Evolutionary conservation across 78 protist species (phyloP).

Genomic region (Tieghemostelium lacteum): DNA sequence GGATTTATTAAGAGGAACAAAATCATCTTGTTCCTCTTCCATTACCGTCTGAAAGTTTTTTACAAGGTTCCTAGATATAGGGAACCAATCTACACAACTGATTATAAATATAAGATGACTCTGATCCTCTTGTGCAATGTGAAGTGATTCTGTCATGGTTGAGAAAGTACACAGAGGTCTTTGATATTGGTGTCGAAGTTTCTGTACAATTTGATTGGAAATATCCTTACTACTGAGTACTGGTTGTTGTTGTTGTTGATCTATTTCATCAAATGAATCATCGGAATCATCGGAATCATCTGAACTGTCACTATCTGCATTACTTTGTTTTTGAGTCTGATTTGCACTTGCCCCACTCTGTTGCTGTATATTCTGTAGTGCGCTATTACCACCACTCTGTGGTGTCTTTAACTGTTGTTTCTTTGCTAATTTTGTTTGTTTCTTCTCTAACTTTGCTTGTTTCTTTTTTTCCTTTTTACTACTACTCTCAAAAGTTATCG

Average conservation of each 20-base stretch:
- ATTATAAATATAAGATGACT: conserved; percentile 47
- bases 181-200: background rate
- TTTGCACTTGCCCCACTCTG: background rate
- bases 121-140: conserved; percentile 57
- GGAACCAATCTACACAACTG: conserved; percentile 60
- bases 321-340: background rate
- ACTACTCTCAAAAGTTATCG: no score
- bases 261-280: background rate
- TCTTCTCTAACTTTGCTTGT: background rate
- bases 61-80: conserved; percentile 9
- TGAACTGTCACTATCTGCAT: background rate
- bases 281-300: background rate
- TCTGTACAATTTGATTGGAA: background rate
- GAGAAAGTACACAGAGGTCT: background rate
- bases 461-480: no score
- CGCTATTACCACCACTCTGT: no score
- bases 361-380: no score
- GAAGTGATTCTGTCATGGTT: conserved; percentile 7
- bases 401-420: background rate
- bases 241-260: background rate
- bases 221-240: background rate
- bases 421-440: background rate
- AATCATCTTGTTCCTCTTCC: conserved; percentile 42
- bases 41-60: conserved; percentile 24
- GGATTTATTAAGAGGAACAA: no score